Conservation (phyloP, 1,139 yeast species). For the Candida neerlandica region DNA sequence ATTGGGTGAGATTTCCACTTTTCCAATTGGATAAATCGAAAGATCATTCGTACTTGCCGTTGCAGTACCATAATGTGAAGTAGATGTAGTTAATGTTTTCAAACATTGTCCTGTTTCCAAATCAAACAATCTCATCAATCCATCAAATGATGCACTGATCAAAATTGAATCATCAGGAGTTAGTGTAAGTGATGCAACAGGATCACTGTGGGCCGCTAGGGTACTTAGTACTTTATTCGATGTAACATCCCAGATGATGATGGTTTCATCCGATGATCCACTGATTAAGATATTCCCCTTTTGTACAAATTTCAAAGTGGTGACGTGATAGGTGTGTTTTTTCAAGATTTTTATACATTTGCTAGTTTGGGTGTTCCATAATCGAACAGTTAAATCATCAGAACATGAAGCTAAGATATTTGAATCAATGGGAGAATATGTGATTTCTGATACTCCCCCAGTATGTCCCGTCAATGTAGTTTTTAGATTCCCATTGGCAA, state of each 20-base stretch:
- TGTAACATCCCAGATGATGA: constrained; percentile 84
- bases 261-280: constrained; percentile 90
- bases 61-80: constrained; percentile 58
- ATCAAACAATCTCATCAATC: constrained; percentile 86
- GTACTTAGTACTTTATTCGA: constrained; percentile 75
- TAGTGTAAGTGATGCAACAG: constrained; percentile 75
- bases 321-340: constrained; percentile 88
- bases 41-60: constrained; percentile 59
- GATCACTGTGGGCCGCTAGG: constrained; percentile 91
- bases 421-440: constrained; percentile 75
- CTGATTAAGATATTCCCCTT: constrained; percentile 80
- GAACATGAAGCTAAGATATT: constrained; percentile 78
- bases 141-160: constrained; percentile 89
- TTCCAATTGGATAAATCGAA: constrained; percentile 66
- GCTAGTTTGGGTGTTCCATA: constrained; percentile 58
- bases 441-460: constrained; percentile 68
- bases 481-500: constrained; percentile 22
- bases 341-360: constrained; percentile 60
- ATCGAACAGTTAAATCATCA: constrained; percentile 78
- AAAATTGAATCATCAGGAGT: constrained; percentile 81
- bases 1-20: constrained; percentile 77
- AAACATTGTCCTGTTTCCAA: constrained; percentile 88
- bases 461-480: constrained; percentile 61
- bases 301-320: constrained; percentile 66
- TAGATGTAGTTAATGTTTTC: constrained; percentile 77